These are phyloP conservation scores for Verticillium klebahnii DNA, from an alignment of 2,329 filamentous ascomycete genomes.

Conservation along the genomic window DNA sequence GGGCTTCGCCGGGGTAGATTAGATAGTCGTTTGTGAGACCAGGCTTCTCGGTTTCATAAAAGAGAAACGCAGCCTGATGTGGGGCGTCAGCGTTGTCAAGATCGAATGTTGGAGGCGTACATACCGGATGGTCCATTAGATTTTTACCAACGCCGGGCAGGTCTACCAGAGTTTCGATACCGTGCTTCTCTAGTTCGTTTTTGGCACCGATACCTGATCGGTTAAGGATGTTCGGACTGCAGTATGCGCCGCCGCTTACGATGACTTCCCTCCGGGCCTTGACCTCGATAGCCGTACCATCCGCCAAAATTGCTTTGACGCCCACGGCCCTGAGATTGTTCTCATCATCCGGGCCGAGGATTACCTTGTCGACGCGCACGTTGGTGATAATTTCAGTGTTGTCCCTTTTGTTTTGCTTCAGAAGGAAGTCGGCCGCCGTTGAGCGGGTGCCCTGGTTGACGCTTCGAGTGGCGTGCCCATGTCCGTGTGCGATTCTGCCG, in stretches of 20 bases:
- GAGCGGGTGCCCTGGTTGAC: slow-evolving; percentile 47
- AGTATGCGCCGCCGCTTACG: slow-evolving; percentile 43
- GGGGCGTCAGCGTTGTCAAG: not conserved
- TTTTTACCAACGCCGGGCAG: slow-evolving; percentile 46
- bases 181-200: slow-evolving; percentile 32
- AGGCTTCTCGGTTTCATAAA: slow-evolving; percentile 51
- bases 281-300: slow-evolving; percentile 29
- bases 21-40: slow-evolving; percentile 49
- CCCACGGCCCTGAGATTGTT: too few species aligned
- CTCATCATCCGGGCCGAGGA: slow-evolving; percentile 30
- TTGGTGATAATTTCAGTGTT: slow-evolving; percentile 46
- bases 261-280: slow-evolving; percentile 32
- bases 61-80: slow-evolving; percentile 50
- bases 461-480: slow-evolving; percentile 49
- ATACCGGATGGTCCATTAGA: slow-evolving; percentile 43
- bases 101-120: slow-evolving; percentile 1
- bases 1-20: slow-evolving; percentile 49
- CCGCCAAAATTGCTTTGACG: too few species aligned
- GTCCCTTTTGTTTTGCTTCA: slow-evolving; percentile 26
- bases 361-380: slow-evolving; percentile 46
- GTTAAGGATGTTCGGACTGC: slow-evolving; percentile 46
- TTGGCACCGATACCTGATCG: slow-evolving; percentile 47
- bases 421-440: slow-evolving; percentile 49
- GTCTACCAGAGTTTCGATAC: slow-evolving; percentile 35
- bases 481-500: slow-evolving; percentile 47